These are phyloP conservation scores for Penicillium sp. DNA, from an alignment of 2,329 filamentous ascomycete species.

Conservation along the genomic window DNA sequence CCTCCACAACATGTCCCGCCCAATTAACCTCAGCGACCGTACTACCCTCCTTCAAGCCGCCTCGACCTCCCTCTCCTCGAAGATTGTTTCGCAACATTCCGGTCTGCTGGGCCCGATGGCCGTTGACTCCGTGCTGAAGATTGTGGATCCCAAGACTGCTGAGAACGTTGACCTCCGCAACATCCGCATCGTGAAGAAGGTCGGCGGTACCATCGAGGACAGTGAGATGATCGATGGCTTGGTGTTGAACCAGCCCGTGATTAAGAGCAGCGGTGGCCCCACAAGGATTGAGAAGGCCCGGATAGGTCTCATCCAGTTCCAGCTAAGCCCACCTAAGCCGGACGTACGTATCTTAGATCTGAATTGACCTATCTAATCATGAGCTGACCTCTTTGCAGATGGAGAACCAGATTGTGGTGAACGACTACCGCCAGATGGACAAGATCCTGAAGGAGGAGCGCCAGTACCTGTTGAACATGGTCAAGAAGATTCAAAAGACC, in stretches of 20 bases:
- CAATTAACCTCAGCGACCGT: conserved; percentile 85
- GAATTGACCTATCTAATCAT: neutral
- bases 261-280: conserved; percentile 91
- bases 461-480: conserved; percentile 95
- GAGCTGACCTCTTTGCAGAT: conserved; percentile 59
- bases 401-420: conserved; percentile 99
- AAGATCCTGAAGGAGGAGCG: conserved; percentile 99
- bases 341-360: conserved; percentile 62
- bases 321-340: conserved; percentile 95
- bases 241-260: conserved; percentile 85
- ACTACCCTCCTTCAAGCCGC: conserved; percentile 91
- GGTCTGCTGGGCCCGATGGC: conserved; percentile 96
- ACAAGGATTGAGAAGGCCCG: conserved; percentile 93
- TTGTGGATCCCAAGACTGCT: conserved; percentile 92
- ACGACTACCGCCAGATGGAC: conserved; percentile 99
- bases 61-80: conserved; percentile 94
- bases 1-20: conserved; percentile 92
- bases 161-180: conserved; percentile 97
- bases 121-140: conserved; percentile 92
- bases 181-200: conserved; percentile 96
- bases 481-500: conserved; percentile 99
- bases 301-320: conserved; percentile 98
- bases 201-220: conserved; percentile 96
- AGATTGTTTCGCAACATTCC: conserved; percentile 97
- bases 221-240: conserved; percentile 95